Percentiles rank a stretch among this genome's conserved stretches.
phyloP scores from a whole-genome alignment of 495 filamentous ascomycete genomes.

The Neurospora tetrasperma region DNA sequence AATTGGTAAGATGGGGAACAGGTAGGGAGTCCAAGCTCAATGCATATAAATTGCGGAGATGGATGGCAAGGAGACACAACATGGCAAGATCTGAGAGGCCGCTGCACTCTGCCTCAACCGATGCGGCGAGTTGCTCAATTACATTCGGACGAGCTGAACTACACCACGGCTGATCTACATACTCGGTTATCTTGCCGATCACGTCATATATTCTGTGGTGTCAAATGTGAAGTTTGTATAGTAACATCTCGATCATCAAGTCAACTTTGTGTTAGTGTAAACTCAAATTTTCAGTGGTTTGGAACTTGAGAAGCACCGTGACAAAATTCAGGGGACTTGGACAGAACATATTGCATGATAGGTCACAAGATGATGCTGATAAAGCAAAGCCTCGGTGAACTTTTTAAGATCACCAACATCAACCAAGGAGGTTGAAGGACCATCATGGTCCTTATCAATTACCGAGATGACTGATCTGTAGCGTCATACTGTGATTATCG shows the following conservation, averaged over 20 bases:
- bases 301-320: not conserved
- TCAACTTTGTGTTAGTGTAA: not conserved
- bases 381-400: not conserved
- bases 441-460: not conserved
- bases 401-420: not conserved
- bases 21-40: not conserved
- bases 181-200: not conserved
- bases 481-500: not conserved
- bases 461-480: not conserved
- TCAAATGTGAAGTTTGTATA: not conserved
- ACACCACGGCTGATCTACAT: not conserved
- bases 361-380: not conserved
- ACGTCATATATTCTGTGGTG: not conserved
- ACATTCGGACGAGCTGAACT: not conserved
- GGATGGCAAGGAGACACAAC: not conserved
- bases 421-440: not conserved
- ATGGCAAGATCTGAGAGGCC: not conserved
- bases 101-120: not conserved
- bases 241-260: not conserved
- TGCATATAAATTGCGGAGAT: not conserved
- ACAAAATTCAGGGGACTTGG: not conserved
- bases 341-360: not conserved
- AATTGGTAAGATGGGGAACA: too few species aligned
- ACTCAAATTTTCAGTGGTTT: not conserved
- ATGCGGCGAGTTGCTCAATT: not conserved